A percentile compares a stretch with the other conserved stretches of the same genome.
Evolutionary conservation across 2,329 filamentous ascomycete genomes (phyloP).

Genomic region (Paraphoma chrysanthemicola): DNA sequence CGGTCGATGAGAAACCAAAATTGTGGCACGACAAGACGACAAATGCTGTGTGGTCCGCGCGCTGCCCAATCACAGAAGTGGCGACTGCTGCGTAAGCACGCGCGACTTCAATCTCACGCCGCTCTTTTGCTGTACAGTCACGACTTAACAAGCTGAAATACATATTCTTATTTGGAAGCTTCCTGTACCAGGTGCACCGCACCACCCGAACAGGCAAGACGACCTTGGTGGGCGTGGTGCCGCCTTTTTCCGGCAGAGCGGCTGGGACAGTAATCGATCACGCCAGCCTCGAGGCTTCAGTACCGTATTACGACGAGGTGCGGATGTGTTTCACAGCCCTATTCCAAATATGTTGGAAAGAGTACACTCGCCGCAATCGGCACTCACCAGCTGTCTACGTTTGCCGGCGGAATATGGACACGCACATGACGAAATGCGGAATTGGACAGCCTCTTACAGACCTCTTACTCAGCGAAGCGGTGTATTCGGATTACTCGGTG

Average conservation of each 20-base stretch:
- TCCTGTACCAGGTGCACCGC: background rate
- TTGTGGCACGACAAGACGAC: background rate
- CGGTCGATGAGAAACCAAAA: background rate
- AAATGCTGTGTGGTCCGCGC: background rate
- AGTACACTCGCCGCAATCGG: background rate
- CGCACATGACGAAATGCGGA: background rate
- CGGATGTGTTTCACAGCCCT: background rate
- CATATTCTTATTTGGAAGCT: constrained; percentile 4
- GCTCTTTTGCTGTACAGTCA: constrained; percentile 8
- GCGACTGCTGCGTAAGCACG: constrained; percentile 21
- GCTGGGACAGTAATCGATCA: background rate
- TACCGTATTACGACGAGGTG: background rate
- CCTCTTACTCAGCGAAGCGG: background rate
- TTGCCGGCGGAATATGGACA: background rate
- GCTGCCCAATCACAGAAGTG: constrained; percentile 2
- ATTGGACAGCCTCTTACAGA: background rate
- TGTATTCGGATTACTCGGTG: background rate
- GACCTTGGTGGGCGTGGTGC: background rate
- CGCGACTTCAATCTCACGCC: constrained; percentile 17
- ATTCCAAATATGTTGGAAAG: background rate
- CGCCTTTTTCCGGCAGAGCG: background rate
- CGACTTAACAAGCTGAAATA: background rate
- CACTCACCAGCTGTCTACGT: background rate
- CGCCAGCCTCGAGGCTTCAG: background rate
- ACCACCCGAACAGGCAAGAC: background rate